phyloP scores from a whole-genome alignment of 1,284 basidiomycete genomes.

The Athelia sp. region DNA sequence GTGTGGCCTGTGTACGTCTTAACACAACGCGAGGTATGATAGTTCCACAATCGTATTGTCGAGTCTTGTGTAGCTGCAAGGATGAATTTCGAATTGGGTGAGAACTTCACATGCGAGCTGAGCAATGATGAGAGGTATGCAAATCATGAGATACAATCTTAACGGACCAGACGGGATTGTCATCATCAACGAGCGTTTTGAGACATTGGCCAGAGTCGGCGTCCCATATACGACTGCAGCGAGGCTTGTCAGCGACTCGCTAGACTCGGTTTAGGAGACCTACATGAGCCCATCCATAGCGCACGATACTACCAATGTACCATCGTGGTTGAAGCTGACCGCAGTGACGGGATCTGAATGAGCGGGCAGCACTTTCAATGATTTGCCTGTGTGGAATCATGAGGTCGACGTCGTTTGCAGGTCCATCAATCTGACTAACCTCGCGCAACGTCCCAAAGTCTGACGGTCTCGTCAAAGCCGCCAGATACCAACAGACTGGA shows the following conservation, averaged over 20 bases:
- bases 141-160: conserved; percentile 9
- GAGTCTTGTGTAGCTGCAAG: conserved; percentile 90
- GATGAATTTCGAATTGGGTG: conserved; percentile 87
- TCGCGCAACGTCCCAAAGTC: conserved; percentile 92
- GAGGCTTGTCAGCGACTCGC: conserved; percentile 4
- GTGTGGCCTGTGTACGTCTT: conserved; percentile 88
- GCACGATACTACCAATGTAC: conserved; percentile 88
- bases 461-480: conserved; percentile 91
- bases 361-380: conserved; percentile 81
- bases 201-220: conserved; percentile 94
- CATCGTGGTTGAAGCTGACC: conserved; percentile 91
- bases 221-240: conserved; percentile 88
- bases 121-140: conserved; percentile 6
- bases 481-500: conserved; percentile 90
- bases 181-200: conserved; percentile 94
- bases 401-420: not conserved
- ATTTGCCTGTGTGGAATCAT: conserved; percentile 46
- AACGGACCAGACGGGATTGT: conserved; percentile 85
- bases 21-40: conserved; percentile 85
- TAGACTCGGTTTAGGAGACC: conserved; percentile 25
- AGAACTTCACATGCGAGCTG: conserved; percentile 84
- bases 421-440: conserved; percentile 38
- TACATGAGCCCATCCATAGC: conserved; percentile 97
- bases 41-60: conserved; percentile 91
- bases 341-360: conserved; percentile 96